Percentiles rank a stretch among this genome's conserved stretches.
Conservation (phyloP, 1,139 yeast genomes). For the Yamadazyma aaseri region DNA sequence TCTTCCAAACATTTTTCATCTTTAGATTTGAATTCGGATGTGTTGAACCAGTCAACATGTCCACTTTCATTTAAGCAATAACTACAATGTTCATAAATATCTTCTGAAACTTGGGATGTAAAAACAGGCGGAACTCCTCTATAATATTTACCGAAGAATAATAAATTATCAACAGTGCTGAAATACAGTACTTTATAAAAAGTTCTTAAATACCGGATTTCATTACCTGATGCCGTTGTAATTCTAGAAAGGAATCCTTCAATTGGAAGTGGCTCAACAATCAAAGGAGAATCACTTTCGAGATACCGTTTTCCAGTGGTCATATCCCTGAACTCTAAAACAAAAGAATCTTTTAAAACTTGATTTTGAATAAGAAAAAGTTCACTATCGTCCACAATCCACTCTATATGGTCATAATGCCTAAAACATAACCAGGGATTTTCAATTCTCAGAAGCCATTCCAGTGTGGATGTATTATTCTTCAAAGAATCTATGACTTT, state of each 20-base stretch:
- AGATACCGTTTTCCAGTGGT: constrained; percentile 4
- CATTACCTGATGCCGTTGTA: constrained; percentile 51
- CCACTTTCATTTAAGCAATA: constrained; percentile 46
- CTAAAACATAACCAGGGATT: constrained; percentile 57
- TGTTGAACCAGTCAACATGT: constrained; percentile 62
- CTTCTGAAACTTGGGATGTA: constrained; percentile 25
- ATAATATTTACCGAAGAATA: constrained; percentile 57
- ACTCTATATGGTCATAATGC: constrained; percentile 72
- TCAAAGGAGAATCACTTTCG: background rate
- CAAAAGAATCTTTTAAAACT: constrained; percentile 23
- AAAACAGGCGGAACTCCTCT: constrained; percentile 63
- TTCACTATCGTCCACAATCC: constrained; percentile 60
- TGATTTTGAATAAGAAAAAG: constrained; percentile 36
- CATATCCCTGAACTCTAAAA: constrained; percentile 59
- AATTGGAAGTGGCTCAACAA: constrained; percentile 59
- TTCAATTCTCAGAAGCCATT: constrained; percentile 3
- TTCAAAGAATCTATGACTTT: constrained; percentile 15
- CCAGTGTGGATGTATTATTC: constrained; percentile 4
- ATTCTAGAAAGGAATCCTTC: constrained; percentile 75
- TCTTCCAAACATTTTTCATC: constrained; percentile 64
- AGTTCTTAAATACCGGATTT: constrained; percentile 38
- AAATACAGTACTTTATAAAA: constrained; percentile 61
- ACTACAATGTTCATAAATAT: constrained; percentile 48
- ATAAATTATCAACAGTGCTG: constrained; percentile 57
- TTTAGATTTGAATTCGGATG: constrained; percentile 41